Base-by-base conservation (phyloP, 2,329 filamentous ascomycete species). In the Sclerotinia borealis region DNA sequence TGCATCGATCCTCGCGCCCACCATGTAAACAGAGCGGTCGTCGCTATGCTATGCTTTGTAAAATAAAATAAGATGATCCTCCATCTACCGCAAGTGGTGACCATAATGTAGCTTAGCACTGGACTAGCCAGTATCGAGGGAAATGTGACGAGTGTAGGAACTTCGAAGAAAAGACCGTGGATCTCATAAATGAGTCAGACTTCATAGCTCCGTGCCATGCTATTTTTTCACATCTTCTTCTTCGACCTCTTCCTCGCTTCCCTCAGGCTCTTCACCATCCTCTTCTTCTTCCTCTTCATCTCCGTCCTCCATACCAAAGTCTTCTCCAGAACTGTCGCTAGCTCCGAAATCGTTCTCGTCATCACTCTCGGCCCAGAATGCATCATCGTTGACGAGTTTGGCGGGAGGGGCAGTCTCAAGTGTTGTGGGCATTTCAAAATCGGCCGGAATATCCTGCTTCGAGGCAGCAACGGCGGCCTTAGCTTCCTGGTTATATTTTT, bases 291-390 rank as follows among this genome's bases (percentile, higher is more conserved):
- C 77, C 47, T 84, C 83, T 10, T 81, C 81, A 29, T 82, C 80
- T 47, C 82, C 83, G 51, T 88, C 85, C 37, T 83, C 83, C 76
- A 84, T 80, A 29, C 84, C 82, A 34, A 85, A 82, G 49, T 85
- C 83, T 13, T 87, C 87, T 37, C 82, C 83, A 13, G 70, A 72
- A 62, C 83, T 85, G 68, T 91, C 89, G 70, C 88, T 91, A 19
- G 88, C 88, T 11, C 87, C 89, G 75, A 93, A 92, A 69, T 93
- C 89, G 59, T 90, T 85, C 69, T 91, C 89, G 68, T 90, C 83
- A 64, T 90, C 90, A 54, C 85, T 87, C 74, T 91, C 89, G 39
- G 84, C 85, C 89, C 91, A 95, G 74, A 96, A 96, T 66, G 90
- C 90, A 69, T 89, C 87, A 69, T 96, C 90, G 47, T 90, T 86